A percentile compares a stretch with the other conserved stretches of the same genome.
phyloP scores from a whole-genome alignment of 75 land plant genomes.

The Sequoia sempervirens region DNA sequence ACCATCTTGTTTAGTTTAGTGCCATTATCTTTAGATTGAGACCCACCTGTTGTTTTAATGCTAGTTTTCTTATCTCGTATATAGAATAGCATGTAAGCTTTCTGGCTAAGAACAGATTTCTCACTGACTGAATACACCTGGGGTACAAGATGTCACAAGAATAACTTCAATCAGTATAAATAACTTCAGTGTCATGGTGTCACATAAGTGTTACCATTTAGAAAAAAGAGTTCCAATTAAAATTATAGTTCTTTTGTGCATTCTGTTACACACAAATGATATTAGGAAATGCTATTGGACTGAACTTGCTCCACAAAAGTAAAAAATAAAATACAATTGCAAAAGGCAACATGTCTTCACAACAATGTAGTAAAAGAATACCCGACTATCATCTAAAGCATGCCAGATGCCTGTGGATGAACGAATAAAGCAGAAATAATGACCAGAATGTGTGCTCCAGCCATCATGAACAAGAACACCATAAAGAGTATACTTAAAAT shows the following conservation, averaged over 20 bases:
- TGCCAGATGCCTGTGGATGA: conserved; percentile 83
- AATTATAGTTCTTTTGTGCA: background rate
- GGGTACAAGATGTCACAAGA: background rate
- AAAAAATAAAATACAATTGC: background rate
- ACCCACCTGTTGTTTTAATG: too few species aligned
- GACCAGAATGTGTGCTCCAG: conserved; percentile 90
- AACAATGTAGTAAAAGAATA: too few species aligned
- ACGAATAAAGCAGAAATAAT: conserved; percentile 86
- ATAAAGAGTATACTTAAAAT: conserved; percentile 78
- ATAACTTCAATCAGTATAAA: background rate
- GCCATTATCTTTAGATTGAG: background rate
- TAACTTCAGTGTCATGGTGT: background rate
- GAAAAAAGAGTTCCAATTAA: background rate
- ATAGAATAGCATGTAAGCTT: too few species aligned
- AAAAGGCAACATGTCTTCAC: background rate
- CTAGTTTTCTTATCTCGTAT: too few species aligned
- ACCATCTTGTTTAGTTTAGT: background rate
- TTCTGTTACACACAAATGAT: background rate
- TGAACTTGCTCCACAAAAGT: background rate
- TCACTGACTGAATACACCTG: too few species aligned
- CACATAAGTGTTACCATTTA: background rate
- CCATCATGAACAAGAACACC: conserved; percentile 95
- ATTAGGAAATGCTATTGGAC: background rate
- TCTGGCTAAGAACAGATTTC: too few species aligned
- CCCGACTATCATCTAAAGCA: conserved; percentile 81